Percentiles rank a stretch among this genome's conserved stretches.
Evolutionary conservation across 371 early-diverging fungal genomes (phyloP).

Genomic region (Haplosporangium sp.): DNA sequence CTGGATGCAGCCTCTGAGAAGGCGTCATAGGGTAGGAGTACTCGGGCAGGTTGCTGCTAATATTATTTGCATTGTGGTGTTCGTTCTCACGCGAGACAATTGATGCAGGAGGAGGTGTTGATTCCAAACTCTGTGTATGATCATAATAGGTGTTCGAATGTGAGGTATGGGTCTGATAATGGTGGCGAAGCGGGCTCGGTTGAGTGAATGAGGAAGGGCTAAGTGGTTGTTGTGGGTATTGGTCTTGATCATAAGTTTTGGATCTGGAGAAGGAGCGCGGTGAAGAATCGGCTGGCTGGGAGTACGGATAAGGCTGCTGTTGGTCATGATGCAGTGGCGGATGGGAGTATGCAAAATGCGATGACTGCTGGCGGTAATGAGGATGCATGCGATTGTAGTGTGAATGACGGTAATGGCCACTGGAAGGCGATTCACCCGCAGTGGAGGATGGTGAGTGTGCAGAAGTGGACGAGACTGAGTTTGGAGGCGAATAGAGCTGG

Average conservation of each 20-base stretch:
- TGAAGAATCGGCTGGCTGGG: slow-evolving; percentile 24
- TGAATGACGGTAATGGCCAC: slow-evolving; percentile 1
- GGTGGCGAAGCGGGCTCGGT: slow-evolving; percentile 6
- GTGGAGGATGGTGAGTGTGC: slow-evolving; percentile 11
- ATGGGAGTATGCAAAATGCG: not conserved
- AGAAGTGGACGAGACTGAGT: slow-evolving; percentile 9
- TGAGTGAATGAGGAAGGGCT: slow-evolving; percentile 12
- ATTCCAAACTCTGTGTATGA: not conserved
- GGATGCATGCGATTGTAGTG: not conserved
- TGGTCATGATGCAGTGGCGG: not conserved
- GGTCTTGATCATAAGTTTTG: slow-evolving; percentile 9
- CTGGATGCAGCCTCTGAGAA: slow-evolving; percentile 7
- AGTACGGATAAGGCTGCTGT: slow-evolving; percentile 14
- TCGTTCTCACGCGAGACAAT: not conserved
- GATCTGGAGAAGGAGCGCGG: slow-evolving; percentile 25
- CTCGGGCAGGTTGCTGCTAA: slow-evolving; percentile 30
- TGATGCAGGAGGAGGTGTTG: not conserved
- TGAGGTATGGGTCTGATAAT: slow-evolving; percentile 6
- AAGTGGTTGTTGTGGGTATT: slow-evolving; percentile 1
- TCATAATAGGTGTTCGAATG: not conserved
- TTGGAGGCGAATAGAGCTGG: slow-evolving; percentile 8
- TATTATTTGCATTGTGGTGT: slow-evolving; percentile 4
- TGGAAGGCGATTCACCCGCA: slow-evolving; percentile 1
- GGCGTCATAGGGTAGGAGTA: slow-evolving; percentile 36
- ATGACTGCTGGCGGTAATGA: not conserved